These are phyloP conservation scores for Tulasnella sp. DNA, from an alignment of 768 basidiomycete species.

Conservation along the genomic window DNA sequence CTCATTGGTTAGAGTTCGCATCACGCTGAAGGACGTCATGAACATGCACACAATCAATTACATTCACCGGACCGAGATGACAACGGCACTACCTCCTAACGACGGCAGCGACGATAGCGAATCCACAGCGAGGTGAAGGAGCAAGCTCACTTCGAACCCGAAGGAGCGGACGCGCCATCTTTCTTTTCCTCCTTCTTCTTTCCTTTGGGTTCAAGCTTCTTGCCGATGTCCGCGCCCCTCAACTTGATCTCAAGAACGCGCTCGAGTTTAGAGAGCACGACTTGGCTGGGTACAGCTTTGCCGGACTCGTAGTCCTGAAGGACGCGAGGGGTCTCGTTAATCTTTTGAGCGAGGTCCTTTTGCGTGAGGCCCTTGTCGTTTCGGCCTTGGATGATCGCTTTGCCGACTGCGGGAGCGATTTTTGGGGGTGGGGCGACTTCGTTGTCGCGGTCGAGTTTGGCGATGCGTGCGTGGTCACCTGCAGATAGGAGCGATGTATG, in stretches of 20 bases:
- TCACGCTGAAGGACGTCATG: no score
- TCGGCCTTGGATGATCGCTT: conserved; percentile 74
- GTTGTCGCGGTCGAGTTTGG: conserved; percentile 89
- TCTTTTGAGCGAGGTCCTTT: conserved; percentile 84
- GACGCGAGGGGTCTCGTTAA: conserved; percentile 86
- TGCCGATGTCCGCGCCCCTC: conserved; percentile 76
- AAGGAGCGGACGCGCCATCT: not conserved
- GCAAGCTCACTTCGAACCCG: conserved; percentile 7
- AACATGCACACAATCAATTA: not conserved
- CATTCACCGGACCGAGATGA: not conserved
- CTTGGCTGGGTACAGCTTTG: conserved; percentile 74
- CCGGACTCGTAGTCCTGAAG: conserved; percentile 85
- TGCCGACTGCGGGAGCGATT: conserved; percentile 58
- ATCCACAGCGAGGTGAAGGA: not conserved
- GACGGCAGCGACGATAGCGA: not conserved
- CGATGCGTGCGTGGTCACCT: conserved; percentile 78
- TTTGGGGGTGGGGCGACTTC: conserved; percentile 89
- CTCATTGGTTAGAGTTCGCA: no score
- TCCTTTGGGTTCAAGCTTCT: conserved; percentile 59
- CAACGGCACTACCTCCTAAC: not conserved
- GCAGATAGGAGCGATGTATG: conserved; percentile 37
- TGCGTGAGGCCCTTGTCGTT: conserved; percentile 71
- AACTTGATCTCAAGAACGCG: conserved; percentile 76
- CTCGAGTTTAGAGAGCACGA: conserved; percentile 84
- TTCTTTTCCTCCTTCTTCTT: conserved; percentile 12